A percentile compares a stretch with the other conserved stretches of the same genome.
Conservation (phyloP, 2,329 filamentous ascomycete species). For the Ascochyta pisi region DNA sequence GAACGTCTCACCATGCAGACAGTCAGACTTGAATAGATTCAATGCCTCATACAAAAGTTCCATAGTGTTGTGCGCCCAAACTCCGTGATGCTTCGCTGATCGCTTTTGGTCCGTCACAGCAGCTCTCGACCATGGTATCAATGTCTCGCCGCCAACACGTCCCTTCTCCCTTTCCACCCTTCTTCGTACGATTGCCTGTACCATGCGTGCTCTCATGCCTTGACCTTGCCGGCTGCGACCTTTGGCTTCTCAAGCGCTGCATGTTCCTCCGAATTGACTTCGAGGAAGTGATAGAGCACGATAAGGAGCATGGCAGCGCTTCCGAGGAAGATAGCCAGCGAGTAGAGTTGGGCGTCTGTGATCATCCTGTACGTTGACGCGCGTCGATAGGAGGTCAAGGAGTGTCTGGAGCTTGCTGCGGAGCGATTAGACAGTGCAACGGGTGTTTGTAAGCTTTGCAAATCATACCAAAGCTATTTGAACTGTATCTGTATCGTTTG, state of each 20-base stretch:
- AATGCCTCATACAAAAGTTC: constrained; percentile 2
- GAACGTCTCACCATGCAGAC: background rate
- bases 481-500: background rate
- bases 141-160: background rate
- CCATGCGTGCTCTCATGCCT: constrained; percentile 20
- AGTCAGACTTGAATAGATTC: constrained; percentile 7
- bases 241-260: constrained; percentile 38
- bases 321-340: constrained; percentile 90
- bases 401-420: constrained; percentile 26
- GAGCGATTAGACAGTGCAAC: constrained; percentile 22
- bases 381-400: constrained; percentile 26
- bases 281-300: constrained; percentile 93
- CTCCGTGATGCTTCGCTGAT: constrained; percentile 17
- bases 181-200: background rate
- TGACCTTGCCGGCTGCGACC: constrained; percentile 37
- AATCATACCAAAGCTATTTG: constrained; percentile 5
- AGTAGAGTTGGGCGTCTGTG: constrained; percentile 89
- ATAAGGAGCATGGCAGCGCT: constrained; percentile 89
- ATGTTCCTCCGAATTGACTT: constrained; percentile 79
- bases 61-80: constrained; percentile 14
- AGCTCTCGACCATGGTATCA: constrained; percentile 17
- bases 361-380: constrained; percentile 74
- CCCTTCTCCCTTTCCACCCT: background rate
- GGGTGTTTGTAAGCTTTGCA: background rate
- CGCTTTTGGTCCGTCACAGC: constrained; percentile 3